Percentiles rank a stretch among this genome's conserved stretches.
Conservation (phyloP, 2,329 filamentous ascomycete species). For the Alternaria conjuncta region DNA sequence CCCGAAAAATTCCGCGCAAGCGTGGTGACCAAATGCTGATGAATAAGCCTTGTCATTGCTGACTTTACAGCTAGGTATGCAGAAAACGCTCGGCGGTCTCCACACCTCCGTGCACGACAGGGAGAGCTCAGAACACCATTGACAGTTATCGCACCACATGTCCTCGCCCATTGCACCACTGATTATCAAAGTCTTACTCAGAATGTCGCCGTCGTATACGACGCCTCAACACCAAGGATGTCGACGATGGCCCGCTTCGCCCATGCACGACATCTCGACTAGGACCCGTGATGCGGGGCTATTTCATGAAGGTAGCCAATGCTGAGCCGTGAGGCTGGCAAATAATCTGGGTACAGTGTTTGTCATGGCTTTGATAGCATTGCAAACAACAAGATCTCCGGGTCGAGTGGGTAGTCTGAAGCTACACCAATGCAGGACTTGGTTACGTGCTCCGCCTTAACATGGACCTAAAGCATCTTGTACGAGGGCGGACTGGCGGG, state of each 20-base stretch:
- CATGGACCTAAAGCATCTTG: background rate
- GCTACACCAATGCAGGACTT: slow-evolving; percentile 3
- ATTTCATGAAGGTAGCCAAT: background rate
- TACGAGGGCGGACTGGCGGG: slow-evolving; percentile 1
- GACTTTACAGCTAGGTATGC: slow-evolving; percentile 18
- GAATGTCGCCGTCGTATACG: background rate
- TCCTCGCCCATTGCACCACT: background rate
- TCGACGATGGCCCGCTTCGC: background rate
- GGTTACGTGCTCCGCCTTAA: slow-evolving; percentile 7
- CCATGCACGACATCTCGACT: background rate
- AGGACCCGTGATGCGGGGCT: background rate
- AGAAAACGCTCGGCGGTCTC: slow-evolving; percentile 13
- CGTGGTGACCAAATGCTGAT: slow-evolving; percentile 22
- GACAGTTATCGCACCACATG: background rate
- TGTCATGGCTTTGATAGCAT: slow-evolving; percentile 19
- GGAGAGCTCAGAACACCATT: background rate
- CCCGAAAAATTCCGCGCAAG: background rate
- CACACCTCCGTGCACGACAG: slow-evolving; percentile 7
- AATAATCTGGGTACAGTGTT: slow-evolving; percentile 8
- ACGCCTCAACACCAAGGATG: background rate
- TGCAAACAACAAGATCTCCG: background rate
- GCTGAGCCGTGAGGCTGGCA: background rate
- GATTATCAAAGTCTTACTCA: slow-evolving; percentile 33
- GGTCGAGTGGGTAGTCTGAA: background rate
- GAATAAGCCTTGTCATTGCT: slow-evolving; percentile 25